Conservation (phyloP, 2,329 filamentous ascomycete species). For the Aureobasidium sp. region DNA sequence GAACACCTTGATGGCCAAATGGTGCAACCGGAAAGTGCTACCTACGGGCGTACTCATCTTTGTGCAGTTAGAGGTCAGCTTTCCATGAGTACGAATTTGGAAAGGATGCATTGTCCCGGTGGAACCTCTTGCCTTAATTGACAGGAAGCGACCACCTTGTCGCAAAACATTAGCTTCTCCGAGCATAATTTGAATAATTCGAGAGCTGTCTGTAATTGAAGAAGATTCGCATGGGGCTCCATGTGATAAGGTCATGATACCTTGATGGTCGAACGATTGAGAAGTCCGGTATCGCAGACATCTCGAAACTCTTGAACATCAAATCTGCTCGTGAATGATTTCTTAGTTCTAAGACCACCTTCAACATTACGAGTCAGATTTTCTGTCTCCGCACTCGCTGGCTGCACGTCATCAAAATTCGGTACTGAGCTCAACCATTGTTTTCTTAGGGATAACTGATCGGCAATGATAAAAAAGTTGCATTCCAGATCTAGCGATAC, state of each 20-base stretch:
- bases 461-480: too few species aligned
- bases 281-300: neutral
- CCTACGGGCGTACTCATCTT: neutral
- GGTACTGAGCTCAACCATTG: too few species aligned
- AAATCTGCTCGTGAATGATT: neutral
- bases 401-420: too few species aligned
- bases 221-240: neutral
- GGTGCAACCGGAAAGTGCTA: neutral
- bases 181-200: neutral
- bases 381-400: too few species aligned
- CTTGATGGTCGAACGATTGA: neutral
- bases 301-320: neutral
- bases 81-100: neutral
- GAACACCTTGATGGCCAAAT: conserved; percentile 7
- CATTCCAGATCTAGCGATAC: too few species aligned
- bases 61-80: neutral
- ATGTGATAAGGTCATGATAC: neutral
- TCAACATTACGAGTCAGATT: too few species aligned
- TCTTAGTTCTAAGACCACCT: too few species aligned
- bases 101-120: neutral
- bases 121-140: neutral
- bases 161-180: neutral
- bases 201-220: neutral
- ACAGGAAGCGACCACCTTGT: neutral
- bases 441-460: too few species aligned